Base-by-base conservation (phyloP, 345 rosid genomes). In the Camelina sativa region DNA sequence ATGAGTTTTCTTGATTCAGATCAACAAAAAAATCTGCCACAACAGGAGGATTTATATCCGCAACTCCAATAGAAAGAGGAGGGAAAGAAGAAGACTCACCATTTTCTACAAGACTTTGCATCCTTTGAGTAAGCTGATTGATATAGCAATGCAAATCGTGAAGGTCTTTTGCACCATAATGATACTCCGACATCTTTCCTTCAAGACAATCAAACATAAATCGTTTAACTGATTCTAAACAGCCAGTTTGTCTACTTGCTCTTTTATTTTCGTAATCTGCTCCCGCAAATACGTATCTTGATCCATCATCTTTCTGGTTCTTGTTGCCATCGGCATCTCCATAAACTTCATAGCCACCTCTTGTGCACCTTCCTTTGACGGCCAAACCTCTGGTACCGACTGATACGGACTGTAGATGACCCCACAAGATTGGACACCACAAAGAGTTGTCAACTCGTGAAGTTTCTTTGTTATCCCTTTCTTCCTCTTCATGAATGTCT, bases 401-500 rank as follows among this genome's bases (percentile, higher is more conserved):
- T 25, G 53, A 43, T 7, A 19, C 1, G 32, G n/a, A 44, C 22
- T 52, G 44, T 1, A 5, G 44, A 72, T 1, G 7, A 62, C 23
- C 0, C 44, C 69, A 62, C 62, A 62, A 1, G 54, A 62, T 62
- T 72, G 7, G 54, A 72, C 28, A 13, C 5, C 69, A 52, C 71
- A 73, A 0, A 73, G 56, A 43, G 77, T 64, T 6, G 5, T 20
- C 8, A 73, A 38, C 38, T 73, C 64, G 10, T 64, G 8, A 57
- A 64, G 38, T n/a, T 73, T 64, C 57, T 73, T 64, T 17, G 30
- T 6, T 0, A 73, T 0, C 12, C 71, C 71, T 10, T 0, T 16
- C 23, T 12, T 54, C 40, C 77, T 73, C 48, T 46, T 73, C 25
- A 20, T 54, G 65, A 64, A 73, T 5, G 71, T 1, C 34, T 6